A percentile compares a stretch with the other conserved stretches of the same genome.
Conservation (phyloP, 225 moss, liverwort and hornwort species). For the Pleurozium schreberi region DNA sequence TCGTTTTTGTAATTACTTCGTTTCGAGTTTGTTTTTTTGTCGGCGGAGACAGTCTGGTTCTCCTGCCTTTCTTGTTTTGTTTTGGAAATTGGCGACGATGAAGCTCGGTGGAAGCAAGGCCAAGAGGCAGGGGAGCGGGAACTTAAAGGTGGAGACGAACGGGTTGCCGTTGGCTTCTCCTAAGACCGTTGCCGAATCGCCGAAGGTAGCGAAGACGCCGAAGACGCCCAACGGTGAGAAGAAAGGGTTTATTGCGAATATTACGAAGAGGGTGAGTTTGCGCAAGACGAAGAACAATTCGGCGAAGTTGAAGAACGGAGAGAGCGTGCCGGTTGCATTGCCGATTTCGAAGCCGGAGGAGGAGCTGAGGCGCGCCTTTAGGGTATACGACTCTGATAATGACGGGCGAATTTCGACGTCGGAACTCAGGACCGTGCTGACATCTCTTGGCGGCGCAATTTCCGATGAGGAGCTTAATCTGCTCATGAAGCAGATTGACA, state of each 20-base stretch:
- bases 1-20: too few relatives aligned
- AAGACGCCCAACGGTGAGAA: slow-evolving; percentile 3
- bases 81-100: background rate
- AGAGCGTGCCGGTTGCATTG: background rate
- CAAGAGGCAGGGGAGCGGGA: background rate
- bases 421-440: slow-evolving; percentile 18
- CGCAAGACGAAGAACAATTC: background rate
- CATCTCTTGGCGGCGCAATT: slow-evolving; percentile 18
- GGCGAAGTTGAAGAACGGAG: background rate
- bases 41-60: background rate
- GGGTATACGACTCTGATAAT: slow-evolving; percentile 16
- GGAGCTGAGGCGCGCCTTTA: slow-evolving; percentile 24
- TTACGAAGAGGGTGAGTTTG: background rate
- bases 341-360: background rate
- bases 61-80: background rate
- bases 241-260: slow-evolving; percentile 1
- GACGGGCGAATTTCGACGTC: slow-evolving; percentile 20
- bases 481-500: slow-evolving; percentile 38
- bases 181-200: background rate
- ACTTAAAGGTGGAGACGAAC: background rate
- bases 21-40: too few relatives aligned
- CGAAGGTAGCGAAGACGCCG: background rate
- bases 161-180: background rate
- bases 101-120: background rate
- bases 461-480: slow-evolving; percentile 14